phyloP scores from a whole-genome alignment of 208 protist genomes.

The Vickermania spadyakhi region DNA sequence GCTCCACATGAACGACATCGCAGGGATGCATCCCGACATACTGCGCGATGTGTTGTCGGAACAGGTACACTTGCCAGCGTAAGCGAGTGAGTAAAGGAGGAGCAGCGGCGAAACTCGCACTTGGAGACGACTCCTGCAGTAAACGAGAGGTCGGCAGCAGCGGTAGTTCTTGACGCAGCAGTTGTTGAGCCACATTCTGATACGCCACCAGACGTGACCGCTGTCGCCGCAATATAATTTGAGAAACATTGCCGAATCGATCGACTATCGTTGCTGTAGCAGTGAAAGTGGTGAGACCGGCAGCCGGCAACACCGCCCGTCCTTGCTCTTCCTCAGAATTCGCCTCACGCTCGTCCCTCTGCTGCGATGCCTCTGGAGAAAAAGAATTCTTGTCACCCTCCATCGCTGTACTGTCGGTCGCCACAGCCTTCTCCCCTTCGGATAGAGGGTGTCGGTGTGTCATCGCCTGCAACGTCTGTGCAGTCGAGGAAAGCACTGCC shows the following conservation, averaged over 20 bases:
- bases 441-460: too few species aligned
- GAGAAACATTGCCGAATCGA: slow-evolving; percentile 21
- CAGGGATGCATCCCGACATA: slow-evolving; percentile 1
- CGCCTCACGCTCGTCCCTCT: too few species aligned
- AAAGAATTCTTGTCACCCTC: too few species aligned
- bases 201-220: slow-evolving; percentile 38
- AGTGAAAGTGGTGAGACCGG: slow-evolving; percentile 15
- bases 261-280: slow-evolving; percentile 26
- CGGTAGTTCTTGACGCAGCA: slow-evolving; percentile 22
- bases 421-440: background rate
- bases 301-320: background rate
- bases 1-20: slow-evolving; percentile 3
- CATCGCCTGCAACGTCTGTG: background rate
- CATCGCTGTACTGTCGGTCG: background rate
- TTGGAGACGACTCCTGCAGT: background rate
- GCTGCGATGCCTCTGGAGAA: too few species aligned
- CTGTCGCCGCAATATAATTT: slow-evolving; percentile 35
- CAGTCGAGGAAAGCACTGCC: too few species aligned
- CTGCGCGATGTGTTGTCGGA: slow-evolving; percentile 37
- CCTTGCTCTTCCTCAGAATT: background rate
- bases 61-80: slow-evolving; percentile 75
- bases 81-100: slow-evolving; percentile 56
- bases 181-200: slow-evolving; percentile 32
- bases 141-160: background rate
- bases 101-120: background rate